Evolutionary conservation across 2,329 filamentous ascomycete species (phyloP).

Genomic region (Colletotrichum higginsianum): DNA sequence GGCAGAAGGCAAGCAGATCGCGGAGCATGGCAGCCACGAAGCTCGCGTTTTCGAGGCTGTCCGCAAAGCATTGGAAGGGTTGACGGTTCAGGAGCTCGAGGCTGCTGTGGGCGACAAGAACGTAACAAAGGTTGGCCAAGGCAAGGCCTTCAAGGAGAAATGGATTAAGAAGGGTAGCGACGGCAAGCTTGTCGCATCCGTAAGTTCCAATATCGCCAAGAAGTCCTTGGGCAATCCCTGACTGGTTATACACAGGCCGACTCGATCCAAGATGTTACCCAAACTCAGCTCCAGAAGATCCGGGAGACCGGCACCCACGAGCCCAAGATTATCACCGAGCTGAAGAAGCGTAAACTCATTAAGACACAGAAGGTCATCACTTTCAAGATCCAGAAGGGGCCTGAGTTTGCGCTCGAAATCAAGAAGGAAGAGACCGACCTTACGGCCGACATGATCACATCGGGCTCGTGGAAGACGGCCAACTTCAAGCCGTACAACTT

Average conservation of each 20-base stretch:
- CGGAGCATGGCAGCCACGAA: slow-evolving; percentile 83
- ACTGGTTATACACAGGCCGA: slow-evolving; percentile 64
- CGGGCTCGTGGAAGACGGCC: slow-evolving; percentile 91
- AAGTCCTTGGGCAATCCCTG: slow-evolving; percentile 17
- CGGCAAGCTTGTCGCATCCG: slow-evolving; percentile 68
- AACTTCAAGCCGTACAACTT: slow-evolving; percentile 89
- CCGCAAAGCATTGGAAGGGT: slow-evolving; percentile 79
- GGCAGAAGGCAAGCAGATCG: slow-evolving; percentile 80
- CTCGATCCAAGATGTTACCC: slow-evolving; percentile 84
- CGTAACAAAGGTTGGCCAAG: slow-evolving; percentile 87
- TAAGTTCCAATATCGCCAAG: slow-evolving; percentile 46
- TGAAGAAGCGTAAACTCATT: slow-evolving; percentile 94
- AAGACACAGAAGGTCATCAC: slow-evolving; percentile 85
- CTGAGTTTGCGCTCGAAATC: slow-evolving; percentile 90
- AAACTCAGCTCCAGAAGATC: slow-evolving; percentile 81
- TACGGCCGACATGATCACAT: slow-evolving; percentile 91
- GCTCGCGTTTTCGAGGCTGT: slow-evolving; percentile 86
- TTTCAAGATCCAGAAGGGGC: slow-evolving; percentile 87
- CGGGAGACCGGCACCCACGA: slow-evolving; percentile 80
- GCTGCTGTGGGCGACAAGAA: slow-evolving; percentile 79
- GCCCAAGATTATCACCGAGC: slow-evolving; percentile 81
- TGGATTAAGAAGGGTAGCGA: slow-evolving; percentile 77
- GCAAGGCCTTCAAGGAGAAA: slow-evolving; percentile 90
- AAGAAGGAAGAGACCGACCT: slow-evolving; percentile 95
- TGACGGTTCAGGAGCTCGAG: slow-evolving; percentile 84